Evolutionary conservation across 169 alveolate species (phyloP).

Genomic region (Plasmodium ovale): DNA sequence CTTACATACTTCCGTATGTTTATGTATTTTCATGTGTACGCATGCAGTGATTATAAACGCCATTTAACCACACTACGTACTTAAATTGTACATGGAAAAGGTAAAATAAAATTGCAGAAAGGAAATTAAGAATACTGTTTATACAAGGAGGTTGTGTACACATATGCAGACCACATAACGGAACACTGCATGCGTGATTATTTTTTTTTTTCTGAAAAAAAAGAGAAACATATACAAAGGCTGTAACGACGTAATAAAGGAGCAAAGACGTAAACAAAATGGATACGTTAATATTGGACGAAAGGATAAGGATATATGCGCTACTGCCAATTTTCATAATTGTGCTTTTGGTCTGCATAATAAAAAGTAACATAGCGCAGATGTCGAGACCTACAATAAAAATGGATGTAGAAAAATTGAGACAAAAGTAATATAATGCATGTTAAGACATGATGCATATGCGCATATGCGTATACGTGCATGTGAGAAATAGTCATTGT

Average conservation of each 20-base stretch:
- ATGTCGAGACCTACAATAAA: conserved; percentile 34
- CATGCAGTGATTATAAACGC: too few species aligned
- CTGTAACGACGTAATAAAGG: neutral
- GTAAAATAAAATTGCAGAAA: too few species aligned
- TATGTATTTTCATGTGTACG: too few species aligned
- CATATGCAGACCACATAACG: neutral
- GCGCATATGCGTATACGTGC: neutral
- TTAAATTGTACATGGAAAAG: too few species aligned
- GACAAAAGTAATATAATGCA: conserved; percentile 35
- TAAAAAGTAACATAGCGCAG: conserved; percentile 76
- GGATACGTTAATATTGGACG: conserved; percentile 79
- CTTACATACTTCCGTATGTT: too few species aligned
- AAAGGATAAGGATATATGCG: conserved; percentile 73
- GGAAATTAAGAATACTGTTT: too few species aligned
- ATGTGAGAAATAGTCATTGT: conserved; percentile 18
- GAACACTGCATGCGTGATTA: neutral
- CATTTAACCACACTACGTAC: too few species aligned
- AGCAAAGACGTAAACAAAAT: conserved; percentile 27
- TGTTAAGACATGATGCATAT: too few species aligned
- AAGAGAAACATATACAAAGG: too few species aligned
- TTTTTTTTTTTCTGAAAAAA: too few species aligned
- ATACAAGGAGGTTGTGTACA: too few species aligned
- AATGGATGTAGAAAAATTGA: conserved; percentile 64
- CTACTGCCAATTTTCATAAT: conserved; percentile 79
- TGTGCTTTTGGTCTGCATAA: conserved; percentile 72